Percentiles rank a stretch among this genome's conserved stretches.
Conservation (phyloP, 208 protist genomes). For the Trypanosoma cruzi region DNA sequence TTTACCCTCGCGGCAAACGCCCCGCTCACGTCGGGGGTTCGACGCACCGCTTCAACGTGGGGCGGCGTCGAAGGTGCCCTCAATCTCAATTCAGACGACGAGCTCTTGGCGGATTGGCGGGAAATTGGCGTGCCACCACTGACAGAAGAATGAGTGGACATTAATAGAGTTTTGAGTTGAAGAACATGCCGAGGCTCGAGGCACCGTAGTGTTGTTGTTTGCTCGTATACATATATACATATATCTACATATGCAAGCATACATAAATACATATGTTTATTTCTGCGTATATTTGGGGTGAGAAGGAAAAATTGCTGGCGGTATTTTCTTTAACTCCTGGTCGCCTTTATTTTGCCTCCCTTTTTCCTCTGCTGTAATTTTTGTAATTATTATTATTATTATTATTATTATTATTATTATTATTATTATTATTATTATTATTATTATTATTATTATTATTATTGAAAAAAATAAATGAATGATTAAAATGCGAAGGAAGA, state of each 20-base stretch:
- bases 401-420: too few species aligned
- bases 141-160: conserved; percentile 17
- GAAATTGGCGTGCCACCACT: conserved; percentile 30
- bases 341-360: too few species aligned
- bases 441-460: too few species aligned
- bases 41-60: conserved; percentile 35
- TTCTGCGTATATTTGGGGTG: neutral
- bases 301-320: neutral
- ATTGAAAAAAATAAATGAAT: too few species aligned
- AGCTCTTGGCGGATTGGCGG: conserved; percentile 29
- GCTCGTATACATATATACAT: neutral
- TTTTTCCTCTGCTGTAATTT: too few species aligned
- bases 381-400: neutral
- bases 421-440: conserved; percentile 10
- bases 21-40: conserved; percentile 50
- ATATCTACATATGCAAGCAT: neutral
- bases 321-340: too few species aligned
- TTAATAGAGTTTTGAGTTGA: too few species aligned
- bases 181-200: too few species aligned
- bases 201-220: neutral
- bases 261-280: neutral
- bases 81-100: conserved; percentile 12
- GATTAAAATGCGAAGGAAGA: too few species aligned
- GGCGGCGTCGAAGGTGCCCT: conserved; percentile 23
- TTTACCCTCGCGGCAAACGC: conserved; percentile 60